These are phyloP conservation scores for Sugiyamaella smithiae DNA, from an alignment of 805 yeast species.

Conservation along the genomic window DNA sequence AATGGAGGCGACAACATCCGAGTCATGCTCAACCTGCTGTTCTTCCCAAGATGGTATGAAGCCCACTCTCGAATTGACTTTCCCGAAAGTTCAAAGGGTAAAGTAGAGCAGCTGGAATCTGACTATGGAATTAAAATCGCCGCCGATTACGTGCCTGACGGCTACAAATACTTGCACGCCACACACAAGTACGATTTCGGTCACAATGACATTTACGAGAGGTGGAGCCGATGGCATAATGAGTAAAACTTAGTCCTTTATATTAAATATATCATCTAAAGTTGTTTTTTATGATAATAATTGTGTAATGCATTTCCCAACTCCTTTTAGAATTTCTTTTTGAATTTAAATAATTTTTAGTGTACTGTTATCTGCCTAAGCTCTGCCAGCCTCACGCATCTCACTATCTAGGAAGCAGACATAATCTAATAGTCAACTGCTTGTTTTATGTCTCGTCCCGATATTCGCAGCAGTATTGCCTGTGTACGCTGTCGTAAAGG, in stretches of 20 bases:
- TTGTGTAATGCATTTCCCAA: no score
- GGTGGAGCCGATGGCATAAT: background rate
- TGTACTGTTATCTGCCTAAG: no score
- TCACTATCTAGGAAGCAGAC: no score
- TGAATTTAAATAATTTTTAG: no score
- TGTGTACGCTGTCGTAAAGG: background rate
- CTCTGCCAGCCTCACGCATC: no score
- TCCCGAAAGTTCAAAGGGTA: background rate
- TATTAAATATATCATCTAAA: no score
- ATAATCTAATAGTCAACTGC: no score
- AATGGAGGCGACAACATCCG: background rate
- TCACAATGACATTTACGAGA: background rate
- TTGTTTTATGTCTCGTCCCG: background rate
- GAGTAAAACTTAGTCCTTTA: no score
- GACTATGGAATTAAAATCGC: background rate
- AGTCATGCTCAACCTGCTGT: background rate
- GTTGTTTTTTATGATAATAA: no score
- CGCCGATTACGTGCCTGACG: background rate
- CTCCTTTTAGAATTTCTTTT: no score
- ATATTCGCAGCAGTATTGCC: background rate
- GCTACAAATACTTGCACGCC: background rate
- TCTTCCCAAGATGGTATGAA: conserved; percentile 3
- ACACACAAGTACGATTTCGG: conserved; percentile 1
- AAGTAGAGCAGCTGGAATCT: background rate
- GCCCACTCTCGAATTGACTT: background rate